These are phyloP conservation scores for Pseudogymnoascus sp. DNA, from an alignment of 2,329 filamentous ascomycete genomes.

Conservation along the genomic window DNA sequence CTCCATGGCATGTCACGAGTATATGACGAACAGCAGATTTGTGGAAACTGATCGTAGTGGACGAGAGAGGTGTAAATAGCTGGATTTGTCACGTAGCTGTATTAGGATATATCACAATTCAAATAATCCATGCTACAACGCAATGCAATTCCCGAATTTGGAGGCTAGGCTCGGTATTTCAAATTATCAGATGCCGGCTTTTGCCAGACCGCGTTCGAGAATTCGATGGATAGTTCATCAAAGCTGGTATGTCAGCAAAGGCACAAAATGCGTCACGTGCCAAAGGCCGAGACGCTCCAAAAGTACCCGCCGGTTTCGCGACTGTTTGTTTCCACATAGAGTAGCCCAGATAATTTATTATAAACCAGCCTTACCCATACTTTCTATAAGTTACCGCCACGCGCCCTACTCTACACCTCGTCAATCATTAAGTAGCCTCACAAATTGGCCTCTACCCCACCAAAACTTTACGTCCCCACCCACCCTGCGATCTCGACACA, in stretches of 20 bases:
- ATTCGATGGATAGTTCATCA: not conserved
- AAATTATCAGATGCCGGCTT: not conserved
- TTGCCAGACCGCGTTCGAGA: not conserved
- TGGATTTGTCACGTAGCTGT: not conserved
- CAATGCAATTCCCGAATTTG: not conserved
- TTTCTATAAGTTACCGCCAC: constrained; percentile 2
- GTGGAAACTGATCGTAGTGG: not conserved
- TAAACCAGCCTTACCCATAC: constrained; percentile 8
- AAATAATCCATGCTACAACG: not conserved
- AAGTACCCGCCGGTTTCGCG: constrained; percentile 2
- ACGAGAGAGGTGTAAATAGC: not conserved
- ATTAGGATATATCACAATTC: not conserved
- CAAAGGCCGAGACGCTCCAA: constrained; percentile 6
- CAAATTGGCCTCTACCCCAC: not conserved
- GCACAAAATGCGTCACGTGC: not conserved
- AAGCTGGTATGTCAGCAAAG: constrained; percentile 5
- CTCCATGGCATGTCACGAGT: not conserved
- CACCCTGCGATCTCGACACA: not conserved
- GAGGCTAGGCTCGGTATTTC: not conserved
- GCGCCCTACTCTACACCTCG: not conserved
- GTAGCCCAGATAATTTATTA: not conserved
- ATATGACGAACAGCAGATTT: not conserved
- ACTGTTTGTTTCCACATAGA: not conserved
- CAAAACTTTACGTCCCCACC: not conserved
- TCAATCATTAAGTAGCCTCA: not conserved